Evolutionary conservation across 495 filamentous ascomycete species (phyloP), one percentile per base, ranked within the genome.

Genomic region (Aspergillus ostianus): DNA sequence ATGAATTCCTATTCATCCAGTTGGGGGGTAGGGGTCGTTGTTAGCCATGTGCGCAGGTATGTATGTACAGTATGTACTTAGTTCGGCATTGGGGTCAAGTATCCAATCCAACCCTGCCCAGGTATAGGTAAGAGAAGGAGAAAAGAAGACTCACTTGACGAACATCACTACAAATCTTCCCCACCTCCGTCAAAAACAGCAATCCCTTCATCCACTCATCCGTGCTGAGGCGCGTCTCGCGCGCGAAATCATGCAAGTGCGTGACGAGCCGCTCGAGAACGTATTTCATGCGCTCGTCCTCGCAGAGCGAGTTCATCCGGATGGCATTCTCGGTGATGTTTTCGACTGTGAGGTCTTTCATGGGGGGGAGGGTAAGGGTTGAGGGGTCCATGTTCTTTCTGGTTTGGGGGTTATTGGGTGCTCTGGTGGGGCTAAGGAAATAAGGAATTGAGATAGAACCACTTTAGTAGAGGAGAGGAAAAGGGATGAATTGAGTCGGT

Each of bases 311-410:
- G 76, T 92, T 93, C 70, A 90, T 89, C 20, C 77, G 78, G 66
- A 86, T 80, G 21, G 85, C 85, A 67, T 92, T 92, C 36, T 85
- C 81, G 59, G 90, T 93, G 77, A 94, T 93, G 72, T 92, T 92
- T 64, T 92, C 90, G 63, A 85, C 84, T 13, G 87, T 93, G 32
- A 92, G 78, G 73, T 93, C 82, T 66, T 87, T 88, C 75, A 91
- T 82, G 0, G 82, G 78, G 46, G 83, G 84, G 64, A 84, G 77
- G 19, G 75, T 78, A 55, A 79, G 73, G 53, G 80, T 62, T 6
- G 76, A 77, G 57, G 81, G 80, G 58, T 85, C 77, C 83, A 86
- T 86, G 47, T 29, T 68, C 26, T 41, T 41, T 41, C 10, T 41
- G 9, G 10, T 15, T 10, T 36, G n/a, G n/a, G n/a, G n/a, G n/a